Conservation (phyloP, 441 rosid species). For the Syzygium malaccense region DNA sequence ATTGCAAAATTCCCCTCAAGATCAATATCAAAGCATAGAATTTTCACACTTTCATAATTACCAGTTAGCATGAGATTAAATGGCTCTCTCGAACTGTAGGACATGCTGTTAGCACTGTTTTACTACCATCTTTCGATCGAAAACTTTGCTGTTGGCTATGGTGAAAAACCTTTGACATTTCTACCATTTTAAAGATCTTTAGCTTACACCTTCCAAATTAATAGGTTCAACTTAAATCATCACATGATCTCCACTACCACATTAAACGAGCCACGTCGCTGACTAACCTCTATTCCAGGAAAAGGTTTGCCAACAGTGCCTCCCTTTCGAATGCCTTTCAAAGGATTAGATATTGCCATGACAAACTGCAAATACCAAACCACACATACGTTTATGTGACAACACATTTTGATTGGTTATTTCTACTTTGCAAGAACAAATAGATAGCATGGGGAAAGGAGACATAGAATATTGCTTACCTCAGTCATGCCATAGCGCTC, state of each 20-base stretch:
- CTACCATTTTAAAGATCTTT: not conserved
- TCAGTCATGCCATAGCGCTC: constrained; percentile 99
- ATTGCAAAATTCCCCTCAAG: constrained; percentile 5
- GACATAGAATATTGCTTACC: constrained; percentile 23
- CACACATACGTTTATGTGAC: not conserved
- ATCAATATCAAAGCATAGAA: not conserved
- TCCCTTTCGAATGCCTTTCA: constrained; percentile 67
- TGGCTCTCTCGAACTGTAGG: not conserved
- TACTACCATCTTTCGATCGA: not conserved
- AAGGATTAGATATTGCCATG: constrained; percentile 93
- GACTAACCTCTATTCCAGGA: constrained; percentile 85
- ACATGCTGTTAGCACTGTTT: not conserved
- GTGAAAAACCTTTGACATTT: not conserved
- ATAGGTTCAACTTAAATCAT: not conserved
- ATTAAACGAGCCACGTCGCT: not conserved
- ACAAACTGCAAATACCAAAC: constrained; percentile 51
- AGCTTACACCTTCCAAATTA: not conserved
- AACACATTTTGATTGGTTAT: not conserved
- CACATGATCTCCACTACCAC: not conserved
- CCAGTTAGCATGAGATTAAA: not conserved
- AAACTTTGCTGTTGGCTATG: not conserved
- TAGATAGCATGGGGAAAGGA: not conserved
- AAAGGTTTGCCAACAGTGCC: constrained; percentile 98
- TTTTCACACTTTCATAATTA: not conserved
- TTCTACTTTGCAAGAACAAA: not conserved